phyloP scores from a whole-genome alignment of 371 early-diverging fungal genomes.

The Mucor mucedo region DNA sequence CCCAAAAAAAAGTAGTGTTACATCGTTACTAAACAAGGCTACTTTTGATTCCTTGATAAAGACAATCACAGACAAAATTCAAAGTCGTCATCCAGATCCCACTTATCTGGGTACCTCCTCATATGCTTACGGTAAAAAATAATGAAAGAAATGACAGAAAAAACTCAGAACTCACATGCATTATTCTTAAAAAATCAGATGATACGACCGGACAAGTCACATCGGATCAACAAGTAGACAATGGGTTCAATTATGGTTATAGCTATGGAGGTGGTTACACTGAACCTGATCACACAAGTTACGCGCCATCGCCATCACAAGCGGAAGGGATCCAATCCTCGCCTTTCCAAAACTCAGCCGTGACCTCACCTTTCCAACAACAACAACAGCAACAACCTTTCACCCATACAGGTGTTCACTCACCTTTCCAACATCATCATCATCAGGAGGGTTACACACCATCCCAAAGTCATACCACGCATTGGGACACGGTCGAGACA shows the following conservation, averaged over 20 bases:
- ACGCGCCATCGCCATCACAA: conserved; percentile 6
- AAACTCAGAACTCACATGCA: not conserved
- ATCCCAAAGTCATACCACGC: too few relatives aligned
- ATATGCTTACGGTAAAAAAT: conserved; percentile 1
- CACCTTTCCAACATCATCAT: conserved; percentile 5
- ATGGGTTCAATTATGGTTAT: conserved; percentile 19
- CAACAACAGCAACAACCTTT: not conserved
- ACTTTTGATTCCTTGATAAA: conserved; percentile 24
- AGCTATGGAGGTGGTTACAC: conserved; percentile 34
- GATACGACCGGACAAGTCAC: too few relatives aligned
- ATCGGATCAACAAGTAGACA: conserved; percentile 11
- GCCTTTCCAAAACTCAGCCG: conserved; percentile 29
- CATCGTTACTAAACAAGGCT: conserved; percentile 18
- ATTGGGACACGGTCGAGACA: conserved; percentile 17
- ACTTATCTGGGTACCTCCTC: conserved; percentile 4
- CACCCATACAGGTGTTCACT: not conserved
- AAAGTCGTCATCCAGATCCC: not conserved
- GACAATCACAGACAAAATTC: conserved; percentile 6
- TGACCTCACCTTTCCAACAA: not conserved
- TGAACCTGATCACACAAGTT: conserved; percentile 6
- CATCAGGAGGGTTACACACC: not conserved
- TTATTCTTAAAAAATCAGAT: not conserved
- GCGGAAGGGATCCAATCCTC: conserved; percentile 28
- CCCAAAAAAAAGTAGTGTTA: not conserved
- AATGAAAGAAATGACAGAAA: not conserved